Evolutionary conservation across 306 rosid genomes (phyloP).

Genomic region (Prinsepia uniflora): DNA sequence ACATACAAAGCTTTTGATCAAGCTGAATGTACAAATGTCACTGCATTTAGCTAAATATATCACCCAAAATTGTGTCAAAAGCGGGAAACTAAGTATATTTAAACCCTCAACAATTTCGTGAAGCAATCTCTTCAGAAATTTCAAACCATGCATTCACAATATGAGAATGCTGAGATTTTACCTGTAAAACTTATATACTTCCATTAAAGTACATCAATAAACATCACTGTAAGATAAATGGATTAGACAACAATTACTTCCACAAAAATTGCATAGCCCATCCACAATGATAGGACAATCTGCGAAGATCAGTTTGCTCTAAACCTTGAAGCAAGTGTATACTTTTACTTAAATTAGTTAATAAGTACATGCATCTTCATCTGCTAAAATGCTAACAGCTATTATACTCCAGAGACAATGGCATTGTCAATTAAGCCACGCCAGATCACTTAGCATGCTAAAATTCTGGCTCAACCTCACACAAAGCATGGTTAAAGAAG

Average conservation of each 20-base stretch:
- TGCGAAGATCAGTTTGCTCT: not conserved
- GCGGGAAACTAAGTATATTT: not conserved
- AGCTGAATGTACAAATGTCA: not conserved
- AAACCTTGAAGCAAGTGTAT: not conserved
- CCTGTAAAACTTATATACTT: not conserved
- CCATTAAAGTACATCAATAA: not conserved
- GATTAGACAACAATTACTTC: not conserved
- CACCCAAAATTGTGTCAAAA: not conserved
- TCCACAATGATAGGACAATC: not conserved
- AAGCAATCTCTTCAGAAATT: not conserved
- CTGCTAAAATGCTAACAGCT: conserved; percentile 1
- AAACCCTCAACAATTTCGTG: conserved; percentile 2
- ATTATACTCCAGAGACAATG: conserved; percentile 13
- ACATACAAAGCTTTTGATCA: not conserved
- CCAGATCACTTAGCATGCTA: conserved; percentile 9
- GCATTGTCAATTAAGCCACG: conserved; percentile 15
- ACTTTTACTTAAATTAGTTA: not conserved
- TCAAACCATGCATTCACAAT: not conserved
- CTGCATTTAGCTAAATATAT: not conserved
- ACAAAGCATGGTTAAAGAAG: conserved; percentile 11
- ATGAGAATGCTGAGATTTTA: not conserved
- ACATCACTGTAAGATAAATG: not conserved
- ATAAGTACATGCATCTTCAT: not conserved
- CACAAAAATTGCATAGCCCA: not conserved
- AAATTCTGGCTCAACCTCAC: conserved; percentile 5